A percentile compares a stretch with the other conserved stretches of the same genome.
Evolutionary conservation across 148 eudicot genomes (phyloP).

Genomic region (Diospyros kaki): DNA sequence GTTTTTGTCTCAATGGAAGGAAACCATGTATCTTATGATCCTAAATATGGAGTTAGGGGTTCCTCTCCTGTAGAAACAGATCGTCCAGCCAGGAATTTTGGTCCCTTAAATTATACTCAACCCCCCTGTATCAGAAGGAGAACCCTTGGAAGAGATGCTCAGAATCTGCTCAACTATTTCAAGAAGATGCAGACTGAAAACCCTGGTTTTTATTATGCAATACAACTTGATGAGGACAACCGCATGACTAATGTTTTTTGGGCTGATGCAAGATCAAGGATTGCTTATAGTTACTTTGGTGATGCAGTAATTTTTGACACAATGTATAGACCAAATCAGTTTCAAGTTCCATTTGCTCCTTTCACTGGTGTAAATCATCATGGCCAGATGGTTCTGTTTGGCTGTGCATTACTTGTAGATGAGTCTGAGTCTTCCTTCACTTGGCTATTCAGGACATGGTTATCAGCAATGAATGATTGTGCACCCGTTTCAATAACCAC

Average conservation of each 20-base stretch:
- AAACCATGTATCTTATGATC: slow-evolving; percentile 22
- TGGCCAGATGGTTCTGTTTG: slow-evolving; percentile 28
- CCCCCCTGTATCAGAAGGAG: slow-evolving; percentile 16
- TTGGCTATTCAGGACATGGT: slow-evolving; percentile 29
- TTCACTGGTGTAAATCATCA: slow-evolving; percentile 29
- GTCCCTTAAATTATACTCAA: slow-evolving; percentile 14
- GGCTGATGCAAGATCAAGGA: slow-evolving; percentile 32
- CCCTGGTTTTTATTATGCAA: slow-evolving; percentile 30
- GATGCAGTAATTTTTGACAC: slow-evolving; percentile 29
- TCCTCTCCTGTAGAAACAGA: slow-evolving; percentile 21
- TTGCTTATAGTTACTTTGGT: slow-evolving; percentile 29
- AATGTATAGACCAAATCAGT: slow-evolving; percentile 31
- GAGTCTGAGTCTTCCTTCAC: slow-evolving; percentile 29
- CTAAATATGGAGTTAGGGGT: slow-evolving; percentile 16
- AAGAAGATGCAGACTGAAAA: slow-evolving; percentile 31
- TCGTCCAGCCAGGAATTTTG: slow-evolving; percentile 11
- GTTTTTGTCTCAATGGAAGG: slow-evolving; percentile 32
- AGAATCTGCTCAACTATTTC: slow-evolving; percentile 25
- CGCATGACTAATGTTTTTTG: slow-evolving; percentile 29
- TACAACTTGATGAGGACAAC: slow-evolving; percentile 28
- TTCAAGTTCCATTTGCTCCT: slow-evolving; percentile 30
- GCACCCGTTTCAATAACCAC: slow-evolving; percentile 27
- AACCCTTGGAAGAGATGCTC: slow-evolving; percentile 27
- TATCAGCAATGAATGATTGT: slow-evolving; percentile 22
- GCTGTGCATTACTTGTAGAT: slow-evolving; percentile 27